These are phyloP conservation scores for Pseudoneurospora amorphoporcata DNA, from an alignment of 495 filamentous ascomycete species.

Conservation along the genomic window DNA sequence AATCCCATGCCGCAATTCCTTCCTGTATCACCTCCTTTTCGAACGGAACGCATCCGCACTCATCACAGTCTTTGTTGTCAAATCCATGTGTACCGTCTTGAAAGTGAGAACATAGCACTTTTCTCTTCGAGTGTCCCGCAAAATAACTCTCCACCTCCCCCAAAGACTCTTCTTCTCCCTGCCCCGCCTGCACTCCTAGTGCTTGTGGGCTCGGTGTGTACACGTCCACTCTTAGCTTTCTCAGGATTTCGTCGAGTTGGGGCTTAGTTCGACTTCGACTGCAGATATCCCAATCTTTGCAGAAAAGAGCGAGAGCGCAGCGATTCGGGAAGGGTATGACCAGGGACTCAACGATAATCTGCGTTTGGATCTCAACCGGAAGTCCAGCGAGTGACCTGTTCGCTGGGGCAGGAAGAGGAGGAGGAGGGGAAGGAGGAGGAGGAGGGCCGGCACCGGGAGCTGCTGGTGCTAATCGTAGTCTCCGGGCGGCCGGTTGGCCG, in stretches of 20 bases:
- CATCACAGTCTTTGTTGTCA: not conserved
- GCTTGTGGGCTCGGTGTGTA: not conserved
- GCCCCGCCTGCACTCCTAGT: not conserved
- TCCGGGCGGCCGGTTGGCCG: not conserved
- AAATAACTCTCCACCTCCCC: not conserved
- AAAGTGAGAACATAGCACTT: not conserved
- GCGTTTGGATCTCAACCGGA: slow-evolving; percentile 2
- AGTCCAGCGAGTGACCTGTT: not conserved
- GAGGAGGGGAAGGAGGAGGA: not conserved
- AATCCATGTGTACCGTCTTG: not conserved
- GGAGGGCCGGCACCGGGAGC: not conserved
- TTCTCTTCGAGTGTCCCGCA: not conserved
- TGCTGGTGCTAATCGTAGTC: not conserved
- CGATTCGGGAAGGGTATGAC: not conserved
- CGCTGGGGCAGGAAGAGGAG: not conserved
- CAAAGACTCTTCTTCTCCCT: not conserved
- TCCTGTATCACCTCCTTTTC: not conserved
- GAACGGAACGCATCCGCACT: not conserved
- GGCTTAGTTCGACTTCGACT: not conserved
- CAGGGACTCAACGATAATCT: slow-evolving; percentile 1
- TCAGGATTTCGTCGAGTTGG: not conserved
- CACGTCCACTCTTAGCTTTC: slow-evolving; percentile 4
- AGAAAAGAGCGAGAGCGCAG: slow-evolving; percentile 5
- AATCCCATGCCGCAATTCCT: not conserved
- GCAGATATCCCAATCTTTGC: slow-evolving; percentile 8